These are phyloP conservation scores for Musa beccarii DNA, from an alignment of 176 grass and related monocot genomes.

Conservation along the genomic window DNA sequence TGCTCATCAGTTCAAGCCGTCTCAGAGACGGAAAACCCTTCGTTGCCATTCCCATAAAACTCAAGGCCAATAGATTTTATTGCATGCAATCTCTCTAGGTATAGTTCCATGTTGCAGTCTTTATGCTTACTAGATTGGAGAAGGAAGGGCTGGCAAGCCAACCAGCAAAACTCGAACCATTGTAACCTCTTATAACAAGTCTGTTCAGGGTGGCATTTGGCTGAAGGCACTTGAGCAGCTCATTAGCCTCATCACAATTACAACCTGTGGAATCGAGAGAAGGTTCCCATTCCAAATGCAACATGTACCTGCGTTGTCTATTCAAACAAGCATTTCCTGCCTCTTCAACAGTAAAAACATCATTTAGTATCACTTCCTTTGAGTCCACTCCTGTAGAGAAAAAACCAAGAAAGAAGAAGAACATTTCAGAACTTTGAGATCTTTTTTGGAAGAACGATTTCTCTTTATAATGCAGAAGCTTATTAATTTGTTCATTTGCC, in stretches of 20 bases:
- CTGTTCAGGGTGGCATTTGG: not conserved
- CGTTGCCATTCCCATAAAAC: not conserved
- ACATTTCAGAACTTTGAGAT: not conserved
- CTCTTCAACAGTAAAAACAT: not conserved
- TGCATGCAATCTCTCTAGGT: not conserved
- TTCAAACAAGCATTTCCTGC: not conserved
- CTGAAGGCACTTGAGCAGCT: not conserved
- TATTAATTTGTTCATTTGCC: too few species aligned
- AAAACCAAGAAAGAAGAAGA: not conserved
- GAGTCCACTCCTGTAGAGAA: not conserved
- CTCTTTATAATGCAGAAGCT: too few species aligned
- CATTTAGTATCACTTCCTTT: not conserved
- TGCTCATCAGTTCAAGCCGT: not conserved
- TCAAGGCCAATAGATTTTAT: not conserved
- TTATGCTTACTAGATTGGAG: constrained; percentile 1
- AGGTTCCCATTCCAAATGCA: constrained; percentile 3
- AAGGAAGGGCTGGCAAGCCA: not conserved
- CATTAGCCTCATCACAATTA: not conserved
- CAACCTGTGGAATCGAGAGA: not conserved
- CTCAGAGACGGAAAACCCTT: not conserved
- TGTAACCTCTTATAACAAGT: not conserved
- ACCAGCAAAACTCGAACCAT: not conserved
- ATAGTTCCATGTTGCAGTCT: not conserved
- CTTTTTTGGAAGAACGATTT: too few species aligned
- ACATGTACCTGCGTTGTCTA: not conserved